Evolutionary conservation across 1,284 basidiomycete genomes (phyloP).

Genomic region (Austroboletus niveus): DNA sequence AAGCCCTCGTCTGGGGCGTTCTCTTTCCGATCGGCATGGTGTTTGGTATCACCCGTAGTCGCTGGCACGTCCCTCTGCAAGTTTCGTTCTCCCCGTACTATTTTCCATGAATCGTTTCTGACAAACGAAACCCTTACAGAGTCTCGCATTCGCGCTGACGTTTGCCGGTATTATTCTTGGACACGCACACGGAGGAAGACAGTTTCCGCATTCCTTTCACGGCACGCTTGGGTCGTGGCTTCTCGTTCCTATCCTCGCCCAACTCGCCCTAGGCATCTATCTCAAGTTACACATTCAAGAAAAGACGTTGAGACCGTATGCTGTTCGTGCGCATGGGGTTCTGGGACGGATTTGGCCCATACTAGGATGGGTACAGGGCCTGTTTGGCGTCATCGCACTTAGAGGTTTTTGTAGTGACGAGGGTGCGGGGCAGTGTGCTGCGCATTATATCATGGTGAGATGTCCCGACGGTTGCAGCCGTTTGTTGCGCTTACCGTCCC

Average conservation of each 20-base stretch:
- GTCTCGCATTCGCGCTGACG: slow-evolving; percentile 66
- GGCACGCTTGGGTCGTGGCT: slow-evolving; percentile 71
- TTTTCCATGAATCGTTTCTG: neutral
- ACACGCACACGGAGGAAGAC: slow-evolving; percentile 76
- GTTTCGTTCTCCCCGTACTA: slow-evolving; percentile 35
- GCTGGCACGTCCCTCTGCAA: slow-evolving; percentile 87
- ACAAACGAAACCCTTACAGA: slow-evolving; percentile 38
- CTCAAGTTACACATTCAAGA: slow-evolving; percentile 93
- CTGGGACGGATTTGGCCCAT: slow-evolving; percentile 87
- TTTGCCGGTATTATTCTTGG: slow-evolving; percentile 74
- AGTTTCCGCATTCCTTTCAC: slow-evolving; percentile 71
- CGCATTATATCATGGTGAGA: slow-evolving; percentile 87
- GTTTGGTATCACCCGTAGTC: slow-evolving; percentile 72
- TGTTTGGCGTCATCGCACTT: slow-evolving; percentile 69
- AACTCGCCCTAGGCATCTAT: slow-evolving; percentile 81
- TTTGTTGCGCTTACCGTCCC: neutral
- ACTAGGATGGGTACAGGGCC: slow-evolving; percentile 84
- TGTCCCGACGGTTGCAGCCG: neutral
- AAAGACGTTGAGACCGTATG: slow-evolving; percentile 68
- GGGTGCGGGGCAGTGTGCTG: slow-evolving; percentile 77
- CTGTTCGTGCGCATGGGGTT: slow-evolving; percentile 74
- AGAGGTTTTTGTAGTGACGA: slow-evolving; percentile 70
- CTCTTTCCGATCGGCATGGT: slow-evolving; percentile 89
- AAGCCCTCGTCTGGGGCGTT: slow-evolving; percentile 77
- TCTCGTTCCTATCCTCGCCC: slow-evolving; percentile 61